Evolutionary conservation across 495 filamentous ascomycete species (phyloP).

Genomic region (Achaetomiella virescens): DNA sequence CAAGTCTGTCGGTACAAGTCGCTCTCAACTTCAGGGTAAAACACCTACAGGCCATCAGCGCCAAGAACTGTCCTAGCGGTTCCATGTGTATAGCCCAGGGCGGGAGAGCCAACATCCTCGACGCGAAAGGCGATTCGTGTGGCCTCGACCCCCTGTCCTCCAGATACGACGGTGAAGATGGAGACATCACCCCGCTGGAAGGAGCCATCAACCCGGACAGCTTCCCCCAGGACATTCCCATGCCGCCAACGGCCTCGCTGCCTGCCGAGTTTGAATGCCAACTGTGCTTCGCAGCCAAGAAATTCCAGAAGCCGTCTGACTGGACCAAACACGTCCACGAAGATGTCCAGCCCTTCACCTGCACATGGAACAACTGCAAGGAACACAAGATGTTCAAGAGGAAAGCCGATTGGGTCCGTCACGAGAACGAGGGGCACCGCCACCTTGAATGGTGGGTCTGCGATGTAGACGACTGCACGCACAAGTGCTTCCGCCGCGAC

Average conservation of each 20-base stretch:
- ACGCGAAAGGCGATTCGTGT: conserved; percentile 35
- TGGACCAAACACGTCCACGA: conserved; percentile 98
- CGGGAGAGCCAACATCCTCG: conserved; percentile 44
- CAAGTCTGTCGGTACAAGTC: conserved; percentile 74
- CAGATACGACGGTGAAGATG: conserved; percentile 53
- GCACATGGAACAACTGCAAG: conserved; percentile 77
- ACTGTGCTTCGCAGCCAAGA: conserved; percentile 84
- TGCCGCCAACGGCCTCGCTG: conserved; percentile 70
- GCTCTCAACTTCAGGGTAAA: conserved; percentile 61
- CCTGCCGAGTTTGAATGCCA: conserved; percentile 92
- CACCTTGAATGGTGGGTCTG: conserved; percentile 93
- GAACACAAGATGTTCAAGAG: conserved; percentile 95
- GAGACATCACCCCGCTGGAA: conserved; percentile 58
- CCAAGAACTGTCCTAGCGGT: conserved; percentile 52
- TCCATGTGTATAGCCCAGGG: conserved; percentile 59
- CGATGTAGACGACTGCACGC: conserved; percentile 69
- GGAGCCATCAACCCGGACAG: conserved; percentile 58
- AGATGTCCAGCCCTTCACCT: conserved; percentile 92
- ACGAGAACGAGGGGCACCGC: conserved; percentile 90
- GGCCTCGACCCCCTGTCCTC: conserved; percentile 35
- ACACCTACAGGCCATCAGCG: conserved; percentile 53
- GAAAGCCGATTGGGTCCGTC: conserved; percentile 95
- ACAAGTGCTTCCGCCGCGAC: conserved; percentile 84
- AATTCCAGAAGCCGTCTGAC: conserved; percentile 89
- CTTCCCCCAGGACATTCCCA: conserved; percentile 76